Evolutionary conservation across 306 rosid genomes (phyloP).

Genomic region (Chamaecrista fasciculata): DNA sequence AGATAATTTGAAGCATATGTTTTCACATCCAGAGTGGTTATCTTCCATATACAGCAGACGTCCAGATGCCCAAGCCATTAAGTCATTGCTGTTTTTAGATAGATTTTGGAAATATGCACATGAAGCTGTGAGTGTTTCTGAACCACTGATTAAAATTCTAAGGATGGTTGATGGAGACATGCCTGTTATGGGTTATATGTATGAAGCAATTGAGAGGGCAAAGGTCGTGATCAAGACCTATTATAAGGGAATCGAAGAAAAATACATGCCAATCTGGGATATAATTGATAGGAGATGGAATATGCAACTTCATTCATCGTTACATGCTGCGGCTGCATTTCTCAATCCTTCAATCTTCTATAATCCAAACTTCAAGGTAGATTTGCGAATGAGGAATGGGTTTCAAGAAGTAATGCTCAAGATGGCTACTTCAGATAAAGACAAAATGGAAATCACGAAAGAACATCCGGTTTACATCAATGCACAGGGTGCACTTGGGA

Average conservation of each 20-base stretch:
- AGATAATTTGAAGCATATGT: conserved; percentile 64
- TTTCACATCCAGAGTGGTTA: conserved; percentile 60
- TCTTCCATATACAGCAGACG: conserved; percentile 50
- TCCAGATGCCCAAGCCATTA: conserved; percentile 50
- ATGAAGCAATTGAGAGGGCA: conserved; percentile 61
- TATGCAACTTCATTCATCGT: conserved; percentile 53
- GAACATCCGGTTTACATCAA: conserved; percentile 57
- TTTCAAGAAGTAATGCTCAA: conserved; percentile 64
- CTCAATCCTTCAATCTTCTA: conserved; percentile 64
- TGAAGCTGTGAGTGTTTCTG: conserved; percentile 64
- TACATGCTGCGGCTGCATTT: conserved; percentile 74
- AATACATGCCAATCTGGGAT: conserved; percentile 52
- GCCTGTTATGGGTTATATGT: conserved; percentile 71
- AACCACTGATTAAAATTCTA: conserved; percentile 57
- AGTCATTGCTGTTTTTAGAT: conserved; percentile 47
- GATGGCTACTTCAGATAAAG: conserved; percentile 47
- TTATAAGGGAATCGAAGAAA: conserved; percentile 59
- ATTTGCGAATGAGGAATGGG: conserved; percentile 55
- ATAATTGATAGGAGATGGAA: conserved; percentile 67
- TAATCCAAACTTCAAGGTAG: conserved; percentile 50
- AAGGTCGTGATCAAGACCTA: conserved; percentile 48
- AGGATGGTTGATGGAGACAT: conserved; percentile 73
- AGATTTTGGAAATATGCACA: conserved; percentile 68
- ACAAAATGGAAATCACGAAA: conserved; percentile 55
- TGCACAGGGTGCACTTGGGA: conserved; percentile 73